Conservation (phyloP, 2,329 filamentous ascomycete genomes). For the Botrytis fabae region DNA sequence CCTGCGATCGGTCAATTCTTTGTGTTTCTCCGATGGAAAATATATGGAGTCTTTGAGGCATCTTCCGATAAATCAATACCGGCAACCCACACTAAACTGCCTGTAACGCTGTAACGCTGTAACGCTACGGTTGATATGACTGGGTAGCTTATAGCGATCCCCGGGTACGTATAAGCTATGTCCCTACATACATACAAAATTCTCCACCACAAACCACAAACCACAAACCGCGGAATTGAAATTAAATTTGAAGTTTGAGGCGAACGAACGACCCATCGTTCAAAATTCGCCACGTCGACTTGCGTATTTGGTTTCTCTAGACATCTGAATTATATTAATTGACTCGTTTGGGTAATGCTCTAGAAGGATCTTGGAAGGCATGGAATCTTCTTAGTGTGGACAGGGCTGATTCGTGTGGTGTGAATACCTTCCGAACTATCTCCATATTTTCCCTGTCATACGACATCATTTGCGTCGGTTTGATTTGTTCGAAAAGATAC, state of each 20-base stretch:
- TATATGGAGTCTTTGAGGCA: constrained; percentile 9
- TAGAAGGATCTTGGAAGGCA: constrained; percentile 12
- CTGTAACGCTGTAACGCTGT: neutral
- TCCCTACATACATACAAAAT: neutral
- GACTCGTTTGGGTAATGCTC: constrained; percentile 12
- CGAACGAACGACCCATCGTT: constrained; percentile 9
- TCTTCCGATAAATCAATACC: constrained; percentile 4
- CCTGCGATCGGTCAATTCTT: neutral
- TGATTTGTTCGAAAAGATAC: neutral
- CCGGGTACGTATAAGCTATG: neutral
- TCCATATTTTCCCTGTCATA: neutral
- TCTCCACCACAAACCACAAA: neutral
- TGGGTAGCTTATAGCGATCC: neutral
- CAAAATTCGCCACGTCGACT: constrained; percentile 8
- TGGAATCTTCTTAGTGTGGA: neutral
- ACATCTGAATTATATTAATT: constrained; percentile 1
- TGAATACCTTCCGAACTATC: neutral
- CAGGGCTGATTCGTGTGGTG: constrained; percentile 1
- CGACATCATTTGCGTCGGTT: neutral
- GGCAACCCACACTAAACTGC: neutral
- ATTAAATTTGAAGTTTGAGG: constrained; percentile 6
- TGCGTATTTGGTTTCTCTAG: neutral
- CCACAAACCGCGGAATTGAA: neutral
- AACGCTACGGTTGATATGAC: neutral
- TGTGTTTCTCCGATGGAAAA: neutral